Base-by-base conservation (phyloP, 1,284 basidiomycete species). In the Leccinum fallax region DNA sequence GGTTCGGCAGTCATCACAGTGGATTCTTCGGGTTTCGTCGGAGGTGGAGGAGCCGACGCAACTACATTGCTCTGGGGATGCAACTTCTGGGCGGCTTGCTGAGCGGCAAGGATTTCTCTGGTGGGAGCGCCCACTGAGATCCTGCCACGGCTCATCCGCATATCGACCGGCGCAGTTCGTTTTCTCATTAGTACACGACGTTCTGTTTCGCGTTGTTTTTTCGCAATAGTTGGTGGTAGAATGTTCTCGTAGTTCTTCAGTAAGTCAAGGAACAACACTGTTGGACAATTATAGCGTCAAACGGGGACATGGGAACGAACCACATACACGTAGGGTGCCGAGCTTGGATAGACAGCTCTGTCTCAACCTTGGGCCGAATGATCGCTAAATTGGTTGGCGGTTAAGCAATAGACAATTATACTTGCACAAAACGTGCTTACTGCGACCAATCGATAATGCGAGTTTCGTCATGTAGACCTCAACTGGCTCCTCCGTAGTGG, bases 131-230 rank as follows among this genome's bases (percentile, higher is more conserved):
- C 24, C 24, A 24, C 24, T 24, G 24, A 24, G 65, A 92, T 81
- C 66, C 81, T 75, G 74, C 85, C 78, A 71, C 93, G 82, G 68
- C 86, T 90, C 75, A 93, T 83, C 54, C 94, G 88, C 86, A 95
- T 89, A 76, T 98, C 96, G 52, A 97, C 81, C 0, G 91, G 90
- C 0, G 90, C 89, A 1, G 95, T 97, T 57, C 93, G 89, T 73
- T 96, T 97, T 52, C 95, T 85, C 24, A 87, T 74, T 5, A 93
- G 94, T 58, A 91, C 81, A 62, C 87, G 88, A 55, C 94, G 87
- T 67, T 93, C 93, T 0, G 90, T 88, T 71, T 97, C 94, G 49
- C 87, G 86, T 67, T 90, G 92, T 81, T 96, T 97, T 72, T 87
- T 87, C 55, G 85, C 81, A 61, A 97, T 87, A 0, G 95, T 86